Evolutionary conservation across 2,329 filamentous ascomycete genomes (phyloP), one percentile per base, ranked within the genome.

Genomic region (Alternaria solani): DNA sequence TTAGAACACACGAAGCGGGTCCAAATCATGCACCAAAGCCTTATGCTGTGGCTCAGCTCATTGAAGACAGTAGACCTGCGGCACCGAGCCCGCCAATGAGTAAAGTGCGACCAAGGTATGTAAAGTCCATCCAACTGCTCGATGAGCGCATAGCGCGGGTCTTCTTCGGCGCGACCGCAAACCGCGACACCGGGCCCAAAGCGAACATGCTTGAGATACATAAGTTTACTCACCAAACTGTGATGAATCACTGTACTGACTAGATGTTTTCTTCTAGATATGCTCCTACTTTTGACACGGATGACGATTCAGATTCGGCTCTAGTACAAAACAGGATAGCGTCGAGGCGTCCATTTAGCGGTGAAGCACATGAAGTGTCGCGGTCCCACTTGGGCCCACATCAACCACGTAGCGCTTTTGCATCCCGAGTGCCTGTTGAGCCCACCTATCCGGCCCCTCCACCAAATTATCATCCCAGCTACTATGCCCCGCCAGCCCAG

Each of bases 391-490:
- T 71, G 66, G 44, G 64, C 68, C 67, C 69, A 61, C 67, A 68
- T 64, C 68, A 71, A 66, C 59, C 71, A 63, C 74, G 72, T 57
- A 64, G 69, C 58, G 44, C 71, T 49, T 78, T 77, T 62, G 75
- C 76, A 56, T 76, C 74, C 57, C 71, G 75, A 59, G 75, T 78
- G 39, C 76, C 76, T 61, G 60, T 67, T 26, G 75, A 78, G 58
- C 62, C 65, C 47, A 65, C 71, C 59, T 78, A 78, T 66, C 62
- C 67, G 80, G 85, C 67, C 85, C 88, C 64, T 94, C 84, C 74
- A 93, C 88, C 85, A 93, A 71, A 72, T 25, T 78, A 79, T 62
- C 75, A 77, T 66, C 75, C 72, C 30, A 68, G 75, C 49, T 77
- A 77, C 65, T 78, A 77, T 63, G 70, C 69, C 52, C 72, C 75